A percentile compares a stretch with the other conserved stretches of the same genome.
These are phyloP conservation scores for Fusarium liriodendri DNA, from an alignment of 2,329 filamentous ascomycete genomes.

Conservation along the genomic window DNA sequence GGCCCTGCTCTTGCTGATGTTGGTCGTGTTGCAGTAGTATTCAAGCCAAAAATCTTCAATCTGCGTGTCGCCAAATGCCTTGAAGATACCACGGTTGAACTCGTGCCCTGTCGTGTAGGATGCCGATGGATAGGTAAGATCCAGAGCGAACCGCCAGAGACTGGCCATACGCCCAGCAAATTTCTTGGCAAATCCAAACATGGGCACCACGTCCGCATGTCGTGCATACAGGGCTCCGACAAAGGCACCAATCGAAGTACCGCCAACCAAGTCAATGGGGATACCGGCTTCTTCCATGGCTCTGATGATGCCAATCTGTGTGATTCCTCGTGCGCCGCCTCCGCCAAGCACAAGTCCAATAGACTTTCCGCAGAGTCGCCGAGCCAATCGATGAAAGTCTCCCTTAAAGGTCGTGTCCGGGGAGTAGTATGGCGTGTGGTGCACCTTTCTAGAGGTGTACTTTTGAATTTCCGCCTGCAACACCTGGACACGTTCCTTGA, in stretches of 20 bases:
- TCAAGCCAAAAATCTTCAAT: slow-evolving; percentile 99
- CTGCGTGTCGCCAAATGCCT: slow-evolving; percentile 95
- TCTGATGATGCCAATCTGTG: slow-evolving; percentile 93
- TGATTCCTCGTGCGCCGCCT: slow-evolving; percentile 90
- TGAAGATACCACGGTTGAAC: slow-evolving; percentile 99
- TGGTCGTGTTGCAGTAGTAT: slow-evolving; percentile 99
- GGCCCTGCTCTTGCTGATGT: slow-evolving; percentile 91
- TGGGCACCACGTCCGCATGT: slow-evolving; percentile 95
- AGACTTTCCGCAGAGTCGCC: slow-evolving; percentile 91
- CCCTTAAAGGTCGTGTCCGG: slow-evolving; percentile 94
- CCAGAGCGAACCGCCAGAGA: slow-evolving; percentile 97
- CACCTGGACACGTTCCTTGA: slow-evolving; percentile 94
- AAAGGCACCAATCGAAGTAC: slow-evolving; percentile 96
- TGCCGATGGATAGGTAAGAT: slow-evolving; percentile 94
- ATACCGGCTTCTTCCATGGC: slow-evolving; percentile 97
- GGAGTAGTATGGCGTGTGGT: slow-evolving; percentile 88
- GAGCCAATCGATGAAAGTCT: slow-evolving; percentile 92
- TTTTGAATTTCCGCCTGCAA: slow-evolving; percentile 98
- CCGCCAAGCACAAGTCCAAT: slow-evolving; percentile 94
- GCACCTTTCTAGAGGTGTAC: slow-evolving; percentile 93
- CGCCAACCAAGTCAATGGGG: slow-evolving; percentile 93
- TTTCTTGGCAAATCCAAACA: slow-evolving; percentile 97
- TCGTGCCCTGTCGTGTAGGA: slow-evolving; percentile 99
- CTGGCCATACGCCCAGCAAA: slow-evolving; percentile 99
- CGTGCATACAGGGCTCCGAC: slow-evolving; percentile 95